Conservation (phyloP, 148 eudicot genomes). For the Agrostemma githago region DNA sequence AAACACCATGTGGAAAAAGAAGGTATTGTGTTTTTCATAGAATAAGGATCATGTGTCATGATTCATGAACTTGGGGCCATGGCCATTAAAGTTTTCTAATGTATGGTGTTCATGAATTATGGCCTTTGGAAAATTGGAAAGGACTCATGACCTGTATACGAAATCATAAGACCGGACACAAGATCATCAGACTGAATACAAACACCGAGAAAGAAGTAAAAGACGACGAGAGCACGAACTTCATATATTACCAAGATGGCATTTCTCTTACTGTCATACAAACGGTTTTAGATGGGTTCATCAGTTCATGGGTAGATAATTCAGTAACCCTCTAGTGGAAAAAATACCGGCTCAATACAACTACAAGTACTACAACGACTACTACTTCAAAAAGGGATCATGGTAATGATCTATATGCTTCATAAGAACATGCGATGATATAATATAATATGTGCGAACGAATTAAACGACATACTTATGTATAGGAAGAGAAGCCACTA, state of each 20-base stretch:
- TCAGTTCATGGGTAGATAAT: constrained; percentile 1
- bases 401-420: constrained; percentile 13
- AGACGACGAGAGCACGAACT: neutral
- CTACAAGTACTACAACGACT: constrained; percentile 1
- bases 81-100: neutral
- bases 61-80: neutral
- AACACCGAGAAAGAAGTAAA: neutral
- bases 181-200: neutral
- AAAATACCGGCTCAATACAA: neutral
- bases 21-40: neutral
- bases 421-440: constrained; percentile 20
- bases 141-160: neutral
- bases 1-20: neutral
- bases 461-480: constrained; percentile 17
- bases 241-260: neutral
- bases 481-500: constrained; percentile 33
- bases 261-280: constrained; percentile 2
- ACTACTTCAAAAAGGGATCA: constrained; percentile 34
- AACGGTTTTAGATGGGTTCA: neutral
- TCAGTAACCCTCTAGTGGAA: neutral
- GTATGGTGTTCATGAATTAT: neutral
- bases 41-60: no score
- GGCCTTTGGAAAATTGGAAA: neutral
- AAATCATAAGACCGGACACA: neutral
- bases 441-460: constrained; percentile 17